Evolutionary conservation across 1,139 yeast species (phyloP), one percentile per base, ranked within the genome.

Genomic region (Pneumocystis jirovecii): DNA sequence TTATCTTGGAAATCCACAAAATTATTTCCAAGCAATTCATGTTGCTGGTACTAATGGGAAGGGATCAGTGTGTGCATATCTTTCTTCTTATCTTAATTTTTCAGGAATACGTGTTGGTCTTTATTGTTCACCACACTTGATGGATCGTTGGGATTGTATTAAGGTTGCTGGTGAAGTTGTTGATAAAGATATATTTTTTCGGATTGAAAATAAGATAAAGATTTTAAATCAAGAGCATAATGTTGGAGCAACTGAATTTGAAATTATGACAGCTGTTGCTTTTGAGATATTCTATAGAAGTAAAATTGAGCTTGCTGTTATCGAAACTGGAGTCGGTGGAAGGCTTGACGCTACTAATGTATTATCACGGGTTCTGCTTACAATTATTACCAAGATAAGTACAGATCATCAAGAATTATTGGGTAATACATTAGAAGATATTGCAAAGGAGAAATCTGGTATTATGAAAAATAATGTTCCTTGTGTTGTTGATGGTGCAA

Each of bases 261-360:
- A 77, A 66, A 90, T 84, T 75, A 78, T 95, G 74, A 95, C 99
- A 0, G 76, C 95, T 31, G 76, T 95, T 66, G 89, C 97, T 1
- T 93, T 89, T 78, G 97, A 95, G 74, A 87, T 89, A 1, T 95
- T 95, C 72, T 74, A 89, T 76, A 81, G 83, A 68, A 98, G 93
- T 75, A 87, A 89, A 0, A 91, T 95, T 37, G 89, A 90, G 72
- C 83, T 96, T 21, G 97, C 98, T 15, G 86, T 95, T 61, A 89
- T 89, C 72, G 99, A 95, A 74, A 98, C 95, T 35, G 99, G 99
- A 19, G 96, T 95, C 64, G 99, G 99, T 39, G 99, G 99, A 12
- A 95, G 89, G 73, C 89, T 84, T 73, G 99, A 95, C 75, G 89
- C 97, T 15, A 95, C 99, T 12, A 95, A 95, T 74, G 83, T 95